phyloP scores from a whole-genome alignment of 1,284 basidiomycete species.

The Fomitopsis schrenkii region DNA sequence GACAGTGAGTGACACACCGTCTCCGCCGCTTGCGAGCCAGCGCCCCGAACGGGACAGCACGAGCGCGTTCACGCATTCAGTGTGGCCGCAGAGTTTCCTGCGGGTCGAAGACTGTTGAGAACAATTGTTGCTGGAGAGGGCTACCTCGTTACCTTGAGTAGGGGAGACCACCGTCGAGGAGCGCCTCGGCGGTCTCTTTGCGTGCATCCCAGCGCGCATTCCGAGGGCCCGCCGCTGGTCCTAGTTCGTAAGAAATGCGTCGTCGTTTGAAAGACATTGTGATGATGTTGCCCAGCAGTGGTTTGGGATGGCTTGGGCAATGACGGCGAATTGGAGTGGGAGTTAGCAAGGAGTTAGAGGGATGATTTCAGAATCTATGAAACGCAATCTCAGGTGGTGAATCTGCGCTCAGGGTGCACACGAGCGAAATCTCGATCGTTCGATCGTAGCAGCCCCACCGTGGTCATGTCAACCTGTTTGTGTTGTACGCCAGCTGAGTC shows the following conservation, averaged over 20 bases:
- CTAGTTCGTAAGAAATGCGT: neutral
- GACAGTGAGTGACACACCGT: constrained; percentile 41
- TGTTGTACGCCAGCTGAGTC: too few relatives aligned
- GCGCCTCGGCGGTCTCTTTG: neutral
- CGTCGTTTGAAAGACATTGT: neutral
- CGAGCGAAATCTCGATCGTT: neutral
- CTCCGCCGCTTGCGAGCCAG: constrained; percentile 74
- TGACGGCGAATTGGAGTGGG: too few relatives aligned
- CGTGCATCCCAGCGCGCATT: neutral
- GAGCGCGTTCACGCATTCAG: constrained; percentile 69
- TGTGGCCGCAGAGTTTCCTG: constrained; percentile 58
- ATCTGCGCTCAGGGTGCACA: neutral
- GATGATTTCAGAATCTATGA: neutral
- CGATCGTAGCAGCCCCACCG: neutral
- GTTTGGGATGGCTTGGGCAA: too few relatives aligned
- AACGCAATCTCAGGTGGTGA: neutral
- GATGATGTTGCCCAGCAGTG: neutral
- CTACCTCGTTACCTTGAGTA: constrained; percentile 8
- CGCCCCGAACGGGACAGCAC: constrained; percentile 59
- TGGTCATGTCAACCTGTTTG: neutral
- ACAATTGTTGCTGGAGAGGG: neutral
- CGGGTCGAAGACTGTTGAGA: neutral
- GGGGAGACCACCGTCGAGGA: constrained; percentile 5
- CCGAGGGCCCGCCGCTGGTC: neutral
- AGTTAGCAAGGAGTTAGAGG: too few relatives aligned